These are phyloP conservation scores for Rostrohypoxylon terebratum DNA, from an alignment of 495 filamentous ascomycete species.

Conservation along the genomic window DNA sequence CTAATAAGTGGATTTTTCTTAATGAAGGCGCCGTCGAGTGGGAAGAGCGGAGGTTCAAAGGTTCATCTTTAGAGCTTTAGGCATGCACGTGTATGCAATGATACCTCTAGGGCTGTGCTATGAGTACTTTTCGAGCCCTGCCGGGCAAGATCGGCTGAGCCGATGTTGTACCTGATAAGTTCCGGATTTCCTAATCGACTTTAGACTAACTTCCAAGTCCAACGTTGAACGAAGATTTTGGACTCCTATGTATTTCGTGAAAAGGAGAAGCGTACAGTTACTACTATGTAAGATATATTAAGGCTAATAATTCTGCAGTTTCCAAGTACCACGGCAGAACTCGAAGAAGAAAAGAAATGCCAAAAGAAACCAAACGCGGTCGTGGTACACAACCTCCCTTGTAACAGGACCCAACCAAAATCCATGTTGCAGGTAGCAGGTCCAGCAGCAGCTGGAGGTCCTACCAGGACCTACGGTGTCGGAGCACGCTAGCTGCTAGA, in stretches of 20 bases:
- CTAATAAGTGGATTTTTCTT: slow-evolving; percentile 31
- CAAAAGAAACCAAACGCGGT: slow-evolving; percentile 9
- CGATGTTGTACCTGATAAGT: slow-evolving; percentile 23
- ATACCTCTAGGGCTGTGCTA: background rate
- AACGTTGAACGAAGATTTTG: background rate
- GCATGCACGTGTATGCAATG: slow-evolving; percentile 29
- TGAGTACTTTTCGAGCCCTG: background rate
- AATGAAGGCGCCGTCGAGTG: slow-evolving; percentile 16
- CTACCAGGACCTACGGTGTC: slow-evolving; percentile 19
- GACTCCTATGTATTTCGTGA: background rate
- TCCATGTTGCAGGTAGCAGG: slow-evolving; percentile 20
- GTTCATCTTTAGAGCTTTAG: slow-evolving; percentile 8
- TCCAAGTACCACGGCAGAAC: slow-evolving; percentile 16
- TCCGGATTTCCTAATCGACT: background rate
- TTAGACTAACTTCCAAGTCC: background rate
- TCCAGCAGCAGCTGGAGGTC: no score
- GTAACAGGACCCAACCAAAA: slow-evolving; percentile 22
- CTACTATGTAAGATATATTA: no score
- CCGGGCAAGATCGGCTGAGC: slow-evolving; percentile 4
- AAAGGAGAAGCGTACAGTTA: slow-evolving; percentile 1
- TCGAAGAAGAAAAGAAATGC: slow-evolving; percentile 1
- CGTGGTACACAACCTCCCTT: slow-evolving; percentile 15
- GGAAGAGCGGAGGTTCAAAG: slow-evolving; percentile 17
- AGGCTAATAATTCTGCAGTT: background rate
- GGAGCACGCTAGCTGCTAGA: slow-evolving; percentile 26